Evolutionary conservation across 768 basidiomycete genomes (phyloP).

Genomic region (Lactifluus volemus): DNA sequence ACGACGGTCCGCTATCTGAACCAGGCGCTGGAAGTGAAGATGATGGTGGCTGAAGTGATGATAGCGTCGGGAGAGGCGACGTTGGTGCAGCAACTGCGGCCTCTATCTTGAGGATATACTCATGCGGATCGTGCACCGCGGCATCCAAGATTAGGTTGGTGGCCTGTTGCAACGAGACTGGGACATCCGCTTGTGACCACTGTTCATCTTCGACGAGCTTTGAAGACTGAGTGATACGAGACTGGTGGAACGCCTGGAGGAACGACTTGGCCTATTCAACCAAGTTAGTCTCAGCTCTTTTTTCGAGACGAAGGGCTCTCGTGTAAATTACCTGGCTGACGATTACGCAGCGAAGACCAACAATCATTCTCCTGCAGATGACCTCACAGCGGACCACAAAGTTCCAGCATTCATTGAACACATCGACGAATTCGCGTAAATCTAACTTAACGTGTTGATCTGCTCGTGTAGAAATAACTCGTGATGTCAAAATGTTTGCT

Average conservation of each 20-base stretch:
- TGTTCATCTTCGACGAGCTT: conserved; percentile 93
- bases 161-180: conserved; percentile 55
- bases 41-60: conserved; percentile 21
- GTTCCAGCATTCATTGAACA: conserved; percentile 82
- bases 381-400: conserved; percentile 88
- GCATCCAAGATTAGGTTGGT: conserved; percentile 68
- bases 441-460: conserved; percentile 73
- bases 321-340: conserved; percentile 56
- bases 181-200: conserved; percentile 80
- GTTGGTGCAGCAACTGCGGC: conserved; percentile 23
- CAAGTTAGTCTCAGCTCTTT: neutral
- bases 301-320: neutral
- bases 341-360: conserved; percentile 79
- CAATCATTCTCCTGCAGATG: conserved; percentile 84
- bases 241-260: conserved; percentile 78
- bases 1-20: neutral
- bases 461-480: conserved; percentile 64
- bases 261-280: conserved; percentile 72
- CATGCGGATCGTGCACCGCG: conserved; percentile 77
- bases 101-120: conserved; percentile 39
- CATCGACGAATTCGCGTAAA: conserved; percentile 62
- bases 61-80: conserved; percentile 20
- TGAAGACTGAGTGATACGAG: conserved; percentile 68
- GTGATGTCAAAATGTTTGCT: conserved; percentile 76
- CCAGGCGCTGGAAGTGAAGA: conserved; percentile 24